Conservation (phyloP, 768 basidiomycete species). For the Amanita rubescens region DNA sequence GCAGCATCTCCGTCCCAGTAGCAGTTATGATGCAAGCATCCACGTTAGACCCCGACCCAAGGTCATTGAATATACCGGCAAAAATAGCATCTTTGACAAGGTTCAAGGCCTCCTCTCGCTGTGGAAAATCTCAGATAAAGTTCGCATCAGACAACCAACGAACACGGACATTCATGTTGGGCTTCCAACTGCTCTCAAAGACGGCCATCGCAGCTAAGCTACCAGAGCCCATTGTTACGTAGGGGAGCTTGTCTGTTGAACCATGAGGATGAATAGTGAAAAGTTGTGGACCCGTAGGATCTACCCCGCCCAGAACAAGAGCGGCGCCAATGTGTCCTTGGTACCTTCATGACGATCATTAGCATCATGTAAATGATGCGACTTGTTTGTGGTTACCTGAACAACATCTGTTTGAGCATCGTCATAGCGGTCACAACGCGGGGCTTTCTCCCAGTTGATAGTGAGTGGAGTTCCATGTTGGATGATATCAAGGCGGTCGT, state of each 20-base stretch:
- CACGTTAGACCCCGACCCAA: slow-evolving; percentile 97
- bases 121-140: slow-evolving; percentile 3
- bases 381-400: slow-evolving; percentile 43
- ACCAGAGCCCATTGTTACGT: slow-evolving; percentile 98
- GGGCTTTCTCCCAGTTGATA: slow-evolving; percentile 87
- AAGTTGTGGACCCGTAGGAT: slow-evolving; percentile 86
- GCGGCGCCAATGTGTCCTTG: slow-evolving; percentile 95
- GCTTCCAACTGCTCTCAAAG: slow-evolving; percentile 82
- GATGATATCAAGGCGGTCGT: slow-evolving; percentile 92
- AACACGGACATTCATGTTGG: slow-evolving; percentile 66
- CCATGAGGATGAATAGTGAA: slow-evolving; percentile 97
- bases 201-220: slow-evolving; percentile 97
- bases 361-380: not conserved
- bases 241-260: slow-evolving; percentile 96
- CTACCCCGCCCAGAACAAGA: slow-evolving; percentile 95
- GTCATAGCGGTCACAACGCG: slow-evolving; percentile 98
- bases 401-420: slow-evolving; percentile 95
- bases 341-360: slow-evolving; percentile 41
- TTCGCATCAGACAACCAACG: not conserved
- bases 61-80: slow-evolving; percentile 98
- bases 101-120: slow-evolving; percentile 76
- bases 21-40: slow-evolving; percentile 95
- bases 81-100: slow-evolving; percentile 84
- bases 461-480: slow-evolving; percentile 88
- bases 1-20: slow-evolving; percentile 80